Base-by-base conservation (phyloP, 306 rosid species). In the Gynostemma pentaphyllum region DNA sequence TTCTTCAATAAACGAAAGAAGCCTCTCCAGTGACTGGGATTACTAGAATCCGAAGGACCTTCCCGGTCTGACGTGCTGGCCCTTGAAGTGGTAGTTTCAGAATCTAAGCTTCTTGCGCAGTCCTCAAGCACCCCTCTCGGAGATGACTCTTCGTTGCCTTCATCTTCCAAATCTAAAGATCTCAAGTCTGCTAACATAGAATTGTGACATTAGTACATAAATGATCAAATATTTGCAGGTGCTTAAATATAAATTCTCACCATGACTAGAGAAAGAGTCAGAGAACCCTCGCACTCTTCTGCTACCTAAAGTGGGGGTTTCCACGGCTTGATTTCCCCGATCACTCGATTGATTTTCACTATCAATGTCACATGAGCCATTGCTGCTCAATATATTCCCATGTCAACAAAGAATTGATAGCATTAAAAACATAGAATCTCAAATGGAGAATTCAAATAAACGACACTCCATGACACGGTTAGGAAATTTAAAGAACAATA, bases 21-120 rank as follows among this genome's bases (percentile, higher is more conserved):
- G 61, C 94, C 88, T 8, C 77, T 79, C 89, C 92, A 74, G 12
- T 79, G 87, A 23, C 36, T 24, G 23, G 48, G 40, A 26, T 52
- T 36, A 68, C 70, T 70, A 3, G 65, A 62, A 68, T 77, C 78
- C 23, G 79, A 63, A 4, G 13, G 63, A 42, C 54, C 67, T 69
- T 75, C 96, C 3, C 80, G 77, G 47, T 79, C 90, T 40, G 90
- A 84, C 68, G 88, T 84, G 78, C 94, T 86, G 53, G 90, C 74
- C 67, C 52, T 79, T 4, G 91, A 72, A 68, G 81, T 66, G 73
- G 81, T 74, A 34, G 82, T 53, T 64, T 74, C 90, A 14, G 75
- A 79, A 62, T 74, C 87, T 61, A 74, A 36, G 64, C 80, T 74
- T 64, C 74, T 73, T 4, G 75, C 49, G 66, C 52, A 57, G 61